phyloP scores from a whole-genome alignment of 495 filamentous ascomycete species.

The Neurospora sp. region DNA sequence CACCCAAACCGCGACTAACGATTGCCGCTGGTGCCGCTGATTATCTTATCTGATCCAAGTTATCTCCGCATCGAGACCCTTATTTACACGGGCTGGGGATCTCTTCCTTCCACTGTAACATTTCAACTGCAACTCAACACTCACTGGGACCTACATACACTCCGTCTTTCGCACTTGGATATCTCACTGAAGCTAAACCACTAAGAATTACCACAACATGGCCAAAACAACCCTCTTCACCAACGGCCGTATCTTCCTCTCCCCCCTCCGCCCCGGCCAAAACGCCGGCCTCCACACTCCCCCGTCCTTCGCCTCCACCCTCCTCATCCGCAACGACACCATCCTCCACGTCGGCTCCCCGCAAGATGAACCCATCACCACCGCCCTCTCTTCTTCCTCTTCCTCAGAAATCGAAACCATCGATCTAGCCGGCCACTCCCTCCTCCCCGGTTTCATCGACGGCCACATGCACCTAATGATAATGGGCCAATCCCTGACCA shows the following conservation, averaged over 20 bases:
- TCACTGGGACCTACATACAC: too few species aligned
- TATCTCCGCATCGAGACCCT: not conserved
- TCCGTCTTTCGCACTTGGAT: too few species aligned
- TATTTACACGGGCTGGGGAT: not conserved
- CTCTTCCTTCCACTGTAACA: too few species aligned
- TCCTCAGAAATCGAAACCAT: conserved; percentile 11
- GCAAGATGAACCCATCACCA: conserved; percentile 21
- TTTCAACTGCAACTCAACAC: too few species aligned
- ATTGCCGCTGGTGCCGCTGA: not conserved
- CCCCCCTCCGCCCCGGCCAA: conserved; percentile 15
- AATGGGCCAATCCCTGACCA: conserved; percentile 47
- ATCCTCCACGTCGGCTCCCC: conserved; percentile 35
- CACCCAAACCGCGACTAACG: not conserved
- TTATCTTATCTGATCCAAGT: not conserved
- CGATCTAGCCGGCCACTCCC: conserved; percentile 38
- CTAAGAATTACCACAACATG: not conserved
- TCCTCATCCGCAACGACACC: conserved; percentile 25
- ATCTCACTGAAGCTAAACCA: too few species aligned
- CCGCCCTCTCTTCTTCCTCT: conserved; percentile 13
- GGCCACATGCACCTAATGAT: conserved; percentile 54
- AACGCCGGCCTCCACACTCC: conserved; percentile 15
- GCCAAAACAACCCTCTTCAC: conserved; percentile 20
- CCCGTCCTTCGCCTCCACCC: conserved; percentile 26
- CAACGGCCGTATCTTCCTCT: conserved; percentile 20
- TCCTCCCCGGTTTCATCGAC: conserved; percentile 56